phyloP scores from a whole-genome alignment of 2,329 filamentous ascomycete genomes.

The Penicillium capsulatum region DNA sequence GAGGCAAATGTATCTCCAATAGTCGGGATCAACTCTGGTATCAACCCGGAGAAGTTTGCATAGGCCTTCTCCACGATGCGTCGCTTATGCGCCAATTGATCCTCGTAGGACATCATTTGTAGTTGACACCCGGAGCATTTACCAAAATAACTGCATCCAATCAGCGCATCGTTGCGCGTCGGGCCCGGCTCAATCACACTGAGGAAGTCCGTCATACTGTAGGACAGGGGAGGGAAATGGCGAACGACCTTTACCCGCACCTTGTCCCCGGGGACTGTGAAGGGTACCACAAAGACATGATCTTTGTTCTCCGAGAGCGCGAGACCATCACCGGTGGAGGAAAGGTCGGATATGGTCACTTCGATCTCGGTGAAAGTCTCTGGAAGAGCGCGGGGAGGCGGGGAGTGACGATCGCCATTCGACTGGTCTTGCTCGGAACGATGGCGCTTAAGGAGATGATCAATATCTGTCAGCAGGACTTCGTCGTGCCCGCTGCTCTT shows the following conservation, averaged over 20 bases:
- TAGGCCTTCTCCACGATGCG: slow-evolving; percentile 87
- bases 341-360: slow-evolving; percentile 74
- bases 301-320: slow-evolving; percentile 64
- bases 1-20: slow-evolving; percentile 84
- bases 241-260: slow-evolving; percentile 74
- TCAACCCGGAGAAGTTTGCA: slow-evolving; percentile 80
- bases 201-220: slow-evolving; percentile 77
- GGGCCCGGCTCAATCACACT: slow-evolving; percentile 69
- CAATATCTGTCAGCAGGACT: slow-evolving; percentile 61
- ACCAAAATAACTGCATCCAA: slow-evolving; percentile 82
- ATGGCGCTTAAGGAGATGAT: slow-evolving; percentile 38
- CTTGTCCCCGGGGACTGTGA: slow-evolving; percentile 78
- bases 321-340: slow-evolving; percentile 88
- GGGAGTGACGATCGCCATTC: slow-evolving; percentile 24
- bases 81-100: slow-evolving; percentile 81
- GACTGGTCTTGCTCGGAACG: slow-evolving; percentile 23
- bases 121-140: slow-evolving; percentile 91
- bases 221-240: slow-evolving; percentile 61
- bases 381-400: slow-evolving; percentile 47
- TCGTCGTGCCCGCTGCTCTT: slow-evolving; percentile 63
- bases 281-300: slow-evolving; percentile 81
- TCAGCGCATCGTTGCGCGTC: slow-evolving; percentile 69
- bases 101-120: slow-evolving; percentile 88
- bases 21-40: slow-evolving; percentile 67
- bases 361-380: slow-evolving; percentile 71